Base-by-base conservation (phyloP, 176 grass and related monocot species). In the Aegilops tauschii region DNA sequence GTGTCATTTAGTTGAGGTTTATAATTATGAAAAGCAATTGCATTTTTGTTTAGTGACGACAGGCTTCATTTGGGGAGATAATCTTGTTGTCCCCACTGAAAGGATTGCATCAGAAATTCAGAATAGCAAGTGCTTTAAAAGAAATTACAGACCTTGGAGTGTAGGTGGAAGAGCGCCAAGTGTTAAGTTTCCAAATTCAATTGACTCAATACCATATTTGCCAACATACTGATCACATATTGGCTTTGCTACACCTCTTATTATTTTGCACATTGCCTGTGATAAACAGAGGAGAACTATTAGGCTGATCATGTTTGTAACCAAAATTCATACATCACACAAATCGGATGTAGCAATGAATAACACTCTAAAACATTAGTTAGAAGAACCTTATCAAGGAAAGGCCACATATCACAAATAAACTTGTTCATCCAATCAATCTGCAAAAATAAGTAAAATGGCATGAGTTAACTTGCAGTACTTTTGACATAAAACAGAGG, bases 381-480 rank as follows among this genome's bases (percentile, higher is more conserved):
- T 88, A 77, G 54, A 76, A 87, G 40, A 87, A 98, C 95, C 93
- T 95, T 94, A 91, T 98, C 92, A 42, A 98, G 82, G 82, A 91
- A 98, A 77, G 93, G 92, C 96, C 96, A 98, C 92, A 98, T 92
- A 70, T 87, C 61, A 65, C 70, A 73, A 56, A 96, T 79, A 88
- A 98, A 96, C 39, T 88, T 92, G 86, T 98, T 98, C 86, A 98
- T 74, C 96, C 96, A 98, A 12, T 98, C 96, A 69, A 93, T 71
- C 95, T 98, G 91, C 52, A 90, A 92, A 80, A 61, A 5, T 18
- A 9, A 77, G 69, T 20, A 9, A 73, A 63, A 84, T 31, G 73
- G 2, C 56, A 58, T 73, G 16, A 80, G 79, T 61, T 50, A 78
- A 3, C 69, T 21, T 29, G 47, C 27, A 20, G 18, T 20, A 25